A percentile compares a stretch with the other conserved stretches of the same genome.
phyloP scores from a whole-genome alignment of 2,329 filamentous ascomycete genomes.

The Sporothrix dimorphospora region DNA sequence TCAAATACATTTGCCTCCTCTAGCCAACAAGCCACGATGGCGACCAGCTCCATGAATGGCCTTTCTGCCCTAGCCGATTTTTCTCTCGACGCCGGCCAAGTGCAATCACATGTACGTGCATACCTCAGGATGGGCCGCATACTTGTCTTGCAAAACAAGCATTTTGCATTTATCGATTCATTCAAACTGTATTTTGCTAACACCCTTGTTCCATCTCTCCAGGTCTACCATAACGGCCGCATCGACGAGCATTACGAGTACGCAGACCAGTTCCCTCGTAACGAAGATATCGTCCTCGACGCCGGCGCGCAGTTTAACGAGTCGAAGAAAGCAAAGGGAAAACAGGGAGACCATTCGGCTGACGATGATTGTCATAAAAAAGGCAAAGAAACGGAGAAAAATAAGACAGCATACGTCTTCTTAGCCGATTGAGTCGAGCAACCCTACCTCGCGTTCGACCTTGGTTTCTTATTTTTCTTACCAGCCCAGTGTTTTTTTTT shows the following conservation, averaged over 20 bases:
- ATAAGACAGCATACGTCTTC: neutral
- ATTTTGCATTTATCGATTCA: neutral
- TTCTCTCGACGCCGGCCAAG: no score
- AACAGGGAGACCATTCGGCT: neutral
- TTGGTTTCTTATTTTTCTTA: no score
- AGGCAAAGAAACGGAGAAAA: neutral
- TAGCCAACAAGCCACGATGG: neutral
- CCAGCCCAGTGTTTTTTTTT: no score
- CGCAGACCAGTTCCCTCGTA: neutral
- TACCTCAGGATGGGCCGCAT: neutral
- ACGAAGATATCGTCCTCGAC: neutral
- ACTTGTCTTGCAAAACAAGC: neutral
- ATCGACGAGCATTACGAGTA: slow-evolving; percentile 2
- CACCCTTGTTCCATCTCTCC: neutral
- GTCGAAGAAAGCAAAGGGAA: neutral
- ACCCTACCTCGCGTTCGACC: neutral
- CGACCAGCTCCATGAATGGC: neutral
- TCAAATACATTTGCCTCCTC: neutral
- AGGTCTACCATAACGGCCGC: neutral
- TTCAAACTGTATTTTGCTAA: neutral
- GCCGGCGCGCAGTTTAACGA: neutral
- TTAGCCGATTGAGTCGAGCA: neutral
- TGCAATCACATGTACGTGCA: neutral
- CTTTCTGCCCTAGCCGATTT: slow-evolving; percentile 7
- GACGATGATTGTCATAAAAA: neutral